Base-by-base conservation (phyloP, 83 land plant species). In the Thuja plicata region DNA sequence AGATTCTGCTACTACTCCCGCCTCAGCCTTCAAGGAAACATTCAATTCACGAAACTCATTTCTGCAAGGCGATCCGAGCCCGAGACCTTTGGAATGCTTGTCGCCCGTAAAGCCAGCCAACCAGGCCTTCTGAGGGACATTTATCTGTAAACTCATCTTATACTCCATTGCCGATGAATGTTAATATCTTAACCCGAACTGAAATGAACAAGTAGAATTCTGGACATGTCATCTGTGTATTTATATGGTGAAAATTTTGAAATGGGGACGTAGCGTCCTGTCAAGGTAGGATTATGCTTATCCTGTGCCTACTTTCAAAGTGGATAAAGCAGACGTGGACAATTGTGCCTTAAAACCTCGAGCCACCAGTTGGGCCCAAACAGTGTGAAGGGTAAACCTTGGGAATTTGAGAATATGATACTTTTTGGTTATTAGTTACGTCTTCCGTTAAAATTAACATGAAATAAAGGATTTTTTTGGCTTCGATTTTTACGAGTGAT, bases 61-160 rank as follows among this genome's bases (percentile, higher is more conserved):
- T 32, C 78, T 74, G 78, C 78, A 34, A 74, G 78, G 78, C 13
- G 78, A 74, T 74, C 34, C 78, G 78, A 74, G 34, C 78, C 37
- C 2, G 15, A 7, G 38, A 74, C 78, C 37, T 74, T 32, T 32
- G 16, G 16, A 32, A 74, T 9, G 27, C 37, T 12, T 74, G 12
- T 8, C 13, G 12, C 34, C 77, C 13, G 9, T n/a, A 32, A 32
- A 32, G 11, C 37, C 78, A 30, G 35, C 15, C 3, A 74, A 7
- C 34, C 15, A 74, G 78, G 15, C 30, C 76, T 27, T 71, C 15
- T 74, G 78, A 7, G 78, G 12, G 16, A 21, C 37, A 74, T 13
- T 11, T 32, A 8, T 30, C 37, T 9, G 37, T 32, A 74, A 30
- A 3, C 78, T 74, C 78, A 74, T 74, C 15, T 0, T 32, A 21